These are phyloP conservation scores for Cardamine occulta DNA, from an alignment of 345 rosid species.

Conservation along the genomic window DNA sequence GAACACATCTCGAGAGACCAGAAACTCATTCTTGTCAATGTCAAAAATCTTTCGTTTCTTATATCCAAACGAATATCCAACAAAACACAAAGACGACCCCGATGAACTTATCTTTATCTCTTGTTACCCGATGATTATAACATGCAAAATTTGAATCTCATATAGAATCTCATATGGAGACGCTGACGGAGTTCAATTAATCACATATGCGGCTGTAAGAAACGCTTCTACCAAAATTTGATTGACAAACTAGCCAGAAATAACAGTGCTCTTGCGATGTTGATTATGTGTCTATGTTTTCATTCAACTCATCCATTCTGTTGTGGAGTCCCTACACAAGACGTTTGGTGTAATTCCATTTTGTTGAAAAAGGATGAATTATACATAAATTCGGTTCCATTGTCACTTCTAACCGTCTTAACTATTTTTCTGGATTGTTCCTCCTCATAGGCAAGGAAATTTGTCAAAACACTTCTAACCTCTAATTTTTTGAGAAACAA, in stretches of 20 bases:
- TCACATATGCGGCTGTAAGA: too few relatives aligned
- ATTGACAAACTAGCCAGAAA: neutral
- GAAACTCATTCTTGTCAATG: too few relatives aligned
- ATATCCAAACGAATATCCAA: too few relatives aligned
- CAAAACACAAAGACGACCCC: too few relatives aligned
- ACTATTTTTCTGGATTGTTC: neutral
- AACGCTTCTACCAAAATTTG: too few relatives aligned
- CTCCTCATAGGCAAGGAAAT: neutral
- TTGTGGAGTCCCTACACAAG: neutral
- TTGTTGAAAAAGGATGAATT: neutral
- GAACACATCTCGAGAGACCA: too few relatives aligned
- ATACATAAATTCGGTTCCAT: neutral
- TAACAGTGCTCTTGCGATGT: neutral
- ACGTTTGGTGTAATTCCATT: neutral
- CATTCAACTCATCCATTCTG: neutral
- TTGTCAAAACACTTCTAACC: fast-evolving
- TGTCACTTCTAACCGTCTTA: neutral
- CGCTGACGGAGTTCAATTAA: too few relatives aligned
- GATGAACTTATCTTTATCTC: too few relatives aligned
- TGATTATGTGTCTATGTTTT: neutral
- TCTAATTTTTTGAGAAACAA: neutral
- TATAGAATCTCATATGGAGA: too few relatives aligned
- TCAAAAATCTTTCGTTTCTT: too few relatives aligned
- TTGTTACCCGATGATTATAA: too few relatives aligned
- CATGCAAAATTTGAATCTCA: too few relatives aligned